These are phyloP conservation scores for Pythium phragmitis DNA, from an alignment of 352 stramenopile genomes.

Conservation along the genomic window DNA sequence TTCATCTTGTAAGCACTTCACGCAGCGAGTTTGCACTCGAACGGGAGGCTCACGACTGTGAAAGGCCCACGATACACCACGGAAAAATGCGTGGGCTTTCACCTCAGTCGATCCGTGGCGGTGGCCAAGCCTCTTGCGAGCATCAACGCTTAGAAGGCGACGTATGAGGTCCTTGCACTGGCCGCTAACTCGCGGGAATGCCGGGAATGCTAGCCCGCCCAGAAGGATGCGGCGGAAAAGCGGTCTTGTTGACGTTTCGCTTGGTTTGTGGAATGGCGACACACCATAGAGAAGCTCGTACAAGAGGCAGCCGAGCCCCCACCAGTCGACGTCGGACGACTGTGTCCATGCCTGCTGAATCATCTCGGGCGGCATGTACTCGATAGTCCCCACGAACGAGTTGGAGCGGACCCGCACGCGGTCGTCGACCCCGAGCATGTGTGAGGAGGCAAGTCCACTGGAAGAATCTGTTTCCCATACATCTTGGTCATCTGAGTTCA, in stretches of 20 bases:
- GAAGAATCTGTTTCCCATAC: not conserved
- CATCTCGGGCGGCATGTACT: conserved; percentile 87
- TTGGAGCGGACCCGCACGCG: conserved; percentile 71
- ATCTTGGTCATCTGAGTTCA: conserved; percentile 1
- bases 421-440: conserved; percentile 50
- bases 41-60: conserved; percentile 16
- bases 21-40: not conserved
- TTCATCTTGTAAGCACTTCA: not conserved
- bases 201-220: conserved; percentile 41
- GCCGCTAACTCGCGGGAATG: conserved; percentile 23
- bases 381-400: conserved; percentile 77
- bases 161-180: conserved; percentile 33
- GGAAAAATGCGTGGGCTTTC: conserved; percentile 38
- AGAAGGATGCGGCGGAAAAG: conserved; percentile 61
- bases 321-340: conserved; percentile 67
- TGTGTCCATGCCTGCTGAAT: conserved; percentile 40
- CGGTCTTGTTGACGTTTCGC: conserved; percentile 25
- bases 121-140: conserved; percentile 30
- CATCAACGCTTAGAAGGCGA: conserved; percentile 26
- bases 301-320: conserved; percentile 67
- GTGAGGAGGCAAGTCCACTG: not conserved
- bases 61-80: conserved; percentile 30
- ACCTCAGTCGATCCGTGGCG: conserved; percentile 29
- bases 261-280: conserved; percentile 47
- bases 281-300: conserved; percentile 76